Evolutionary conservation across 2,329 filamentous ascomycete species (phyloP), one percentile per base, ranked within the genome.

Genomic region (Diaporthe australafricana): DNA sequence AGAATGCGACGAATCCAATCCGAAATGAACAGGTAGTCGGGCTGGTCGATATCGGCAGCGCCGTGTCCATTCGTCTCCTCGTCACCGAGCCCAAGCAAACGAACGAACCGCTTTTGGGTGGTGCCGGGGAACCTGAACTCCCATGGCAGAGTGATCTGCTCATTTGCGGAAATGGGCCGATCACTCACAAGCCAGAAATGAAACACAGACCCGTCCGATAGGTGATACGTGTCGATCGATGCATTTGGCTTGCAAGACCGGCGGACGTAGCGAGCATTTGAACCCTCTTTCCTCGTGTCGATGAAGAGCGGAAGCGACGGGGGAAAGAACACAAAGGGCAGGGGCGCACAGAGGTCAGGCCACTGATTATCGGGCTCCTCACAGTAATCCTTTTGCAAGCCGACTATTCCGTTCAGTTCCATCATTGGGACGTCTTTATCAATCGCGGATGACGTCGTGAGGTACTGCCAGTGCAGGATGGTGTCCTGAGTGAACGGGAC

Each of bases 151-250:
- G 86, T 94, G 77, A 89, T 90, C 77, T 91, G 89, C 77, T 91
- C 90, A 50, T 87, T 85, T 1, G 90, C 85, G 20, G 87, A 82
- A 70, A 98, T 95, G 47, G 92, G 87, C 68, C 93, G 89, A 76
- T 94, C 94, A 77, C 94, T 95, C 72, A 98, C 90, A 74, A 98
- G 92, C 89, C 96, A 98, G 81, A 98, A 98, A 79, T 96, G 94
- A 78, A 96, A 97, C 75, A 96, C 92, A 1, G 91, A 91, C 4
- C 89, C 88, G 57, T 91, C 91, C 1, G 94, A 94, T 60, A 98
- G 89, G 53, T 65, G n/a, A 75, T 95, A 93, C 0, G 95, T 97
- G 79, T 96, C 95, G 77, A 98, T 86, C 40, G 89, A 88, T n/a
- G 96, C 90, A 78, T 98, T 99, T 1, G 96, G 94, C 73, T 90